A percentile compares a stretch with the other conserved stretches of the same genome.
These are phyloP conservation scores for Sordariomycetes sp. DNA, from an alignment of 2,329 filamentous ascomycete species.

Conservation along the genomic window DNA sequence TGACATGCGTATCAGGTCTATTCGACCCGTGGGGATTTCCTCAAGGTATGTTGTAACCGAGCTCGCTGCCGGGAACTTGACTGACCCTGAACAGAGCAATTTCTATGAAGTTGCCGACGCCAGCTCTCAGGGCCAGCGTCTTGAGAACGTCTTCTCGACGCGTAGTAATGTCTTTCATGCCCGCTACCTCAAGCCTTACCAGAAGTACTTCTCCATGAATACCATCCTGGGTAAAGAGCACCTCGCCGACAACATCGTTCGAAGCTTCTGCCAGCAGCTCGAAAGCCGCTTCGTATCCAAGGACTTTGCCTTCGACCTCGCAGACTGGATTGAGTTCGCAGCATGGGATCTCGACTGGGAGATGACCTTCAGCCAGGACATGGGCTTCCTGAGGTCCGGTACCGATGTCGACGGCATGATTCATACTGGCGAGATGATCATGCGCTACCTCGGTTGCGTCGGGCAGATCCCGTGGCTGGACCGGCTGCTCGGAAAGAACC, in stretches of 20 bases:
- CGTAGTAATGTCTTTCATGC: constrained; percentile 4
- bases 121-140: constrained; percentile 1
- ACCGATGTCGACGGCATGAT: constrained; percentile 5
- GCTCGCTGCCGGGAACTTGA: background rate
- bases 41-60: background rate
- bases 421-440: constrained; percentile 3
- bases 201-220: constrained; percentile 4
- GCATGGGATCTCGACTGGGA: constrained; percentile 5
- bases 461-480: constrained; percentile 6
- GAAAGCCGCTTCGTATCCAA: constrained; percentile 2
- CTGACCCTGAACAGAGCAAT: constrained; percentile 3
- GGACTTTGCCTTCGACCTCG: constrained; percentile 1
- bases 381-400: constrained; percentile 6
- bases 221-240: constrained; percentile 4
- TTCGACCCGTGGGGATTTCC: background rate
- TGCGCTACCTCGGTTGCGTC: constrained; percentile 6
- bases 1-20: background rate
- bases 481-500: constrained; percentile 6
- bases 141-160: constrained; percentile 6
- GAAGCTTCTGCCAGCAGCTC: constrained; percentile 2
- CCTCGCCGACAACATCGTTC: constrained; percentile 1
- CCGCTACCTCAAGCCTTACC: constrained; percentile 1
- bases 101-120: constrained; percentile 6
- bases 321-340: constrained; percentile 5
- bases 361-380: constrained; percentile 6